phyloP scores from a whole-genome alignment of 768 basidiomycete species.

The Pisolithus tinctorius region DNA sequence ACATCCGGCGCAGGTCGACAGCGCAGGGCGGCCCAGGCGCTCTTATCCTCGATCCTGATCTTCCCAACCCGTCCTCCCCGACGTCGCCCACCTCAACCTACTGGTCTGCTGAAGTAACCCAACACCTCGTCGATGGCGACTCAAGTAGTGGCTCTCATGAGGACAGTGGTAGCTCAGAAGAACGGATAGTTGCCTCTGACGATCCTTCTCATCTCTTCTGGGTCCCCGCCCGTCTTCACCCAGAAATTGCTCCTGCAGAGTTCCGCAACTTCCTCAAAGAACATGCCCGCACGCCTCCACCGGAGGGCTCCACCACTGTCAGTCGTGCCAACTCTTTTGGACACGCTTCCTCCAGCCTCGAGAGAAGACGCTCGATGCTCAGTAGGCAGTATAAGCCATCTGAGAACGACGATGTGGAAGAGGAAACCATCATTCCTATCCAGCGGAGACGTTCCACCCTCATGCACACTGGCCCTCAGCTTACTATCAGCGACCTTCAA shows the following conservation, averaged over 20 bases:
- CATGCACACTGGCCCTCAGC: slow-evolving; percentile 66
- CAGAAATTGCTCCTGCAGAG: slow-evolving; percentile 95
- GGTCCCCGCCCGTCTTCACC: slow-evolving; percentile 95
- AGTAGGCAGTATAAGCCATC: slow-evolving; percentile 87
- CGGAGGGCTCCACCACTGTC: slow-evolving; percentile 38
- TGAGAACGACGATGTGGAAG: slow-evolving; percentile 69
- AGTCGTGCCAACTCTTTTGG: slow-evolving; percentile 40
- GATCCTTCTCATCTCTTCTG: slow-evolving; percentile 94
- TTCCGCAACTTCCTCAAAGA: slow-evolving; percentile 94
- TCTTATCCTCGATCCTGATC: slow-evolving; percentile 85
- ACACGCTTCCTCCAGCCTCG: slow-evolving; percentile 43
- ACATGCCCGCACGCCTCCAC: slow-evolving; percentile 62
- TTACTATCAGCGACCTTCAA: slow-evolving; percentile 93
- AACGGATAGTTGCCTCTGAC: slow-evolving; percentile 35
- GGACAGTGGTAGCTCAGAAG: slow-evolving; percentile 32
- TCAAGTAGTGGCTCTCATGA: slow-evolving; percentile 36
- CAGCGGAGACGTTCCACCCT: slow-evolving; percentile 63
- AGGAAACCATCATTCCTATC: slow-evolving; percentile 63
- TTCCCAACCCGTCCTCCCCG: slow-evolving; percentile 66
- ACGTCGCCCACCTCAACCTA: slow-evolving; percentile 49
- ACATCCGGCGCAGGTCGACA: slow-evolving; percentile 78
- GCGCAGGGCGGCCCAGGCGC: slow-evolving; percentile 69
- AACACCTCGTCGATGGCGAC: slow-evolving; percentile 38
- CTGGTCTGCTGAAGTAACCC: slow-evolving; percentile 36
- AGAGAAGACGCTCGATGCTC: slow-evolving; percentile 88